Evolutionary conservation across 2,329 filamentous ascomycete genomes (phyloP).

Genomic region (Triangularia verruculosa): DNA sequence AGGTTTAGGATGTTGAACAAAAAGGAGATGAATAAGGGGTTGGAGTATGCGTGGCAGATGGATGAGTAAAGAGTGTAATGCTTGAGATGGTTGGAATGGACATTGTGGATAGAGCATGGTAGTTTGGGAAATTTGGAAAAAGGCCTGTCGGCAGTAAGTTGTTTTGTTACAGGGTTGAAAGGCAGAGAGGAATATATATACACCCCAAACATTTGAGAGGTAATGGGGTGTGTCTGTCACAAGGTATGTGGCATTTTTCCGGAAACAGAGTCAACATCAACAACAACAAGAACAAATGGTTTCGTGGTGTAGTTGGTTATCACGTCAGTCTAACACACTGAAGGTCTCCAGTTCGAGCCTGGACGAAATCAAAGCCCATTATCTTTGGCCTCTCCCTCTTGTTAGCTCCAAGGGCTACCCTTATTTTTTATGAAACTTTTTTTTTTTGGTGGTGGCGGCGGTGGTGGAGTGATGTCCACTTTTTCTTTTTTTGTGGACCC

Average conservation of each 20-base stretch:
- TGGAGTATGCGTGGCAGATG: constrained; percentile 96
- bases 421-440: neutral
- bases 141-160: too few relatives aligned
- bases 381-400: neutral
- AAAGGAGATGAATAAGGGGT: constrained; percentile 68
- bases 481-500: neutral
- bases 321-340: constrained; percentile 47
- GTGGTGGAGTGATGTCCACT: neutral
- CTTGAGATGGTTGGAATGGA: neutral
- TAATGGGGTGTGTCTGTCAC: too few relatives aligned
- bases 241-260: too few relatives aligned
- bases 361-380: constrained; percentile 22
- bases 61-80: constrained; percentile 49
- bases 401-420: neutral
- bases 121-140: too few relatives aligned
- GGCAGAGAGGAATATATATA: neutral
- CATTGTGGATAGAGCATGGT: too few relatives aligned
- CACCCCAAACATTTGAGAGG: too few relatives aligned
- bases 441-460: neutral
- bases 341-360: constrained; percentile 34
- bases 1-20: constrained; percentile 86
- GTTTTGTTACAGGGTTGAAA: too few relatives aligned
- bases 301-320: constrained; percentile 44
- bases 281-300: constrained; percentile 11
- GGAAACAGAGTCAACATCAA: too few relatives aligned